phyloP scores from a whole-genome alignment of 306 rosid genomes.

The Urtica urens region DNA sequence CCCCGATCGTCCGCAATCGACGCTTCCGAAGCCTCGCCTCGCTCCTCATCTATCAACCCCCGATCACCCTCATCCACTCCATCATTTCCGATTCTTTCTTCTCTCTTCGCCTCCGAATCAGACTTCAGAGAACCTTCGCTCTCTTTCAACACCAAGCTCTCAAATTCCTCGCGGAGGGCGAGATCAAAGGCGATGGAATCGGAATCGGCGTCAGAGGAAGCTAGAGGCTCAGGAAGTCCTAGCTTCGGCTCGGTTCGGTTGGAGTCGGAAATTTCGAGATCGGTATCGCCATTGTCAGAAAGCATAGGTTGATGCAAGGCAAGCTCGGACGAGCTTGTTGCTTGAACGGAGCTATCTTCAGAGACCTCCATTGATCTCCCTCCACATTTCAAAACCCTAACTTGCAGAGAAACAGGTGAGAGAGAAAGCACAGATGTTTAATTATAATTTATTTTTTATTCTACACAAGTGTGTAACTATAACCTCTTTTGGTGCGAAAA shows the following conservation, averaged over 20 bases:
- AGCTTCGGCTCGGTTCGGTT: constrained; percentile 7
- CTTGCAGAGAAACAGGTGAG: neutral
- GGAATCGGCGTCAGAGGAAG: constrained; percentile 30
- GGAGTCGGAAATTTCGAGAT: constrained; percentile 28
- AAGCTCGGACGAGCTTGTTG: constrained; percentile 2
- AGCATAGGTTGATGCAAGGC: constrained; percentile 17
- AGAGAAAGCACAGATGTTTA: too few species aligned
- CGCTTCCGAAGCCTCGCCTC: neutral
- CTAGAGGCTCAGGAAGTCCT: constrained; percentile 10
- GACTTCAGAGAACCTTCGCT: constrained; percentile 14
- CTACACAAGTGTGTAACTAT: neutral
- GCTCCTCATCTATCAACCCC: constrained; percentile 31
- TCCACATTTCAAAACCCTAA: constrained; percentile 99
- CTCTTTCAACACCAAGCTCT: constrained; percentile 22
- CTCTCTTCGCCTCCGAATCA: constrained; percentile 17
- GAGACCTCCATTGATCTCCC: constrained; percentile 65
- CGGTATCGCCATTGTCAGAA: constrained; percentile 25
- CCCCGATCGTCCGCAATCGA: too few species aligned
- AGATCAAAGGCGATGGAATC: constrained; percentile 35
- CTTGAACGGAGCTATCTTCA: constrained; percentile 25
- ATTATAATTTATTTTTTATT: neutral
- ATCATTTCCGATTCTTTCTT: constrained; percentile 13
- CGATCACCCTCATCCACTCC: constrained; percentile 3
- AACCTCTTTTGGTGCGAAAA: neutral
- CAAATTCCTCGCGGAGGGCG: constrained; percentile 12